phyloP scores from a whole-genome alignment of 78 protist species.

The Cyanophora paradoxa region DNA sequence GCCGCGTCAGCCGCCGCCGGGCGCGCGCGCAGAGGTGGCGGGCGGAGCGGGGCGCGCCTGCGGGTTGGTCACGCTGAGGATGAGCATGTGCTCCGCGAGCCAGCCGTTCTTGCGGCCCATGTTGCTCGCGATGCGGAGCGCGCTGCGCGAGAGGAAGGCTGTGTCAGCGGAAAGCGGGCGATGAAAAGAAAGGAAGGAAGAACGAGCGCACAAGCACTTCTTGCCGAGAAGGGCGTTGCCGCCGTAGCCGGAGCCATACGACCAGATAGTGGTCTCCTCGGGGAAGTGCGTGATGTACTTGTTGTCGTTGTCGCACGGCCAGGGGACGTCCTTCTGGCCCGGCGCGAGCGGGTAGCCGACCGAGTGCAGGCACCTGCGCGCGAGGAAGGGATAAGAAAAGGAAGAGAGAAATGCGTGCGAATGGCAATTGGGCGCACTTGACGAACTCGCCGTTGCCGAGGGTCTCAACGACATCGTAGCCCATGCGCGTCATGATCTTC shows the following conservation, averaged over 20 bases:
- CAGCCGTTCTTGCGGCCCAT: slow-evolving; percentile 72
- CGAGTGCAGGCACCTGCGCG: slow-evolving; percentile 59
- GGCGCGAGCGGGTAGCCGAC: slow-evolving; percentile 64
- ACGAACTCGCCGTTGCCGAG: slow-evolving; percentile 45
- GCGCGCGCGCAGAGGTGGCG: too few relatives aligned
- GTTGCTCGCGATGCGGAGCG: slow-evolving; percentile 81
- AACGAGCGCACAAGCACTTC: slow-evolving; percentile 85
- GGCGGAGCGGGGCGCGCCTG: too few relatives aligned
- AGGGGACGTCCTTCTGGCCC: slow-evolving; percentile 57
- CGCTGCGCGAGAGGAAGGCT: too few relatives aligned
- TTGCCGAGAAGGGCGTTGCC: slow-evolving; percentile 91
- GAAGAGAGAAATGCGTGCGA: too few relatives aligned
- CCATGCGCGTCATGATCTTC: slow-evolving; percentile 81
- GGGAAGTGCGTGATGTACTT: slow-evolving; percentile 78
- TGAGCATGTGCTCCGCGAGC: slow-evolving; percentile 92
- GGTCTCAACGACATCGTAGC: slow-evolving; percentile 16
- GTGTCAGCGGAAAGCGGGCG: too few relatives aligned
- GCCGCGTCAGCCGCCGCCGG: background rate
- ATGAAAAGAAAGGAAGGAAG: too few relatives aligned
- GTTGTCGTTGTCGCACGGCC: slow-evolving; percentile 71
- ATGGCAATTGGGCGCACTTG: slow-evolving; percentile 61
- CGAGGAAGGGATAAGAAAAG: too few relatives aligned
- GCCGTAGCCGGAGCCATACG: slow-evolving; percentile 82
- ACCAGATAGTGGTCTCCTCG: slow-evolving; percentile 47
- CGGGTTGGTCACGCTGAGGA: slow-evolving; percentile 66